phyloP scores from a whole-genome alignment of 2,329 filamentous ascomycete species.

The Byssochlamys sp. region DNA sequence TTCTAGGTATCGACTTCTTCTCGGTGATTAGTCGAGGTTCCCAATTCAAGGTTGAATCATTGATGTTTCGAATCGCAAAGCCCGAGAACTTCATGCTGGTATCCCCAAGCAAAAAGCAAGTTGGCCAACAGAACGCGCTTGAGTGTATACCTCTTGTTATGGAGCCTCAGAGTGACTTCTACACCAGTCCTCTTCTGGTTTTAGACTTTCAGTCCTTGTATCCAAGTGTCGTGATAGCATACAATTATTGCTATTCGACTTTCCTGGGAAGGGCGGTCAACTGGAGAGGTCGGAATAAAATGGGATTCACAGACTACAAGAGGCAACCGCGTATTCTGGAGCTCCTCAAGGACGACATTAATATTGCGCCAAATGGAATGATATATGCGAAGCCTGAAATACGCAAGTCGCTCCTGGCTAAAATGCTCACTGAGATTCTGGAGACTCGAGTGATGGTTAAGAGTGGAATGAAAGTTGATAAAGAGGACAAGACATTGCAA shows the following conservation, averaged over 20 bases:
- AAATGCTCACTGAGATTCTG: slow-evolving; percentile 91
- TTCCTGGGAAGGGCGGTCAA: slow-evolving; percentile 75
- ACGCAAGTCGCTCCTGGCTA: slow-evolving; percentile 80
- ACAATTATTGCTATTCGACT: slow-evolving; percentile 98
- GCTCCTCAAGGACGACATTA: slow-evolving; percentile 73
- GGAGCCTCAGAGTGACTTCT: slow-evolving; percentile 93
- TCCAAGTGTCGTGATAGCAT: slow-evolving; percentile 96
- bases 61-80: slow-evolving; percentile 98
- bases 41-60: slow-evolving; percentile 95
- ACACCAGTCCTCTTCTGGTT: slow-evolving; percentile 78
- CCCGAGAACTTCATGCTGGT: slow-evolving; percentile 87
- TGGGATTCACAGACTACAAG: slow-evolving; percentile 84
- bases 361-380: slow-evolving; percentile 90
- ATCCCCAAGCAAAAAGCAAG: slow-evolving; percentile 82
- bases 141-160: slow-evolving; percentile 93
- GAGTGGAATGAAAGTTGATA: slow-evolving; percentile 87
- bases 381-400: slow-evolving; percentile 83
- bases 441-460: slow-evolving; percentile 98
- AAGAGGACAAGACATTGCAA: slow-evolving; percentile 75
- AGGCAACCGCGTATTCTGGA: slow-evolving; percentile 65
- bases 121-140: slow-evolving; percentile 84
- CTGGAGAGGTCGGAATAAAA: slow-evolving; percentile 87
- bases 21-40: slow-evolving; percentile 90
- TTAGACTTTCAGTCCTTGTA: slow-evolving; percentile 95
- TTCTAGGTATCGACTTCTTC: slow-evolving; percentile 92